These are phyloP conservation scores for Lasiodiplodia sp. DNA, from an alignment of 2,329 filamentous ascomycete species.

Conservation along the genomic window DNA sequence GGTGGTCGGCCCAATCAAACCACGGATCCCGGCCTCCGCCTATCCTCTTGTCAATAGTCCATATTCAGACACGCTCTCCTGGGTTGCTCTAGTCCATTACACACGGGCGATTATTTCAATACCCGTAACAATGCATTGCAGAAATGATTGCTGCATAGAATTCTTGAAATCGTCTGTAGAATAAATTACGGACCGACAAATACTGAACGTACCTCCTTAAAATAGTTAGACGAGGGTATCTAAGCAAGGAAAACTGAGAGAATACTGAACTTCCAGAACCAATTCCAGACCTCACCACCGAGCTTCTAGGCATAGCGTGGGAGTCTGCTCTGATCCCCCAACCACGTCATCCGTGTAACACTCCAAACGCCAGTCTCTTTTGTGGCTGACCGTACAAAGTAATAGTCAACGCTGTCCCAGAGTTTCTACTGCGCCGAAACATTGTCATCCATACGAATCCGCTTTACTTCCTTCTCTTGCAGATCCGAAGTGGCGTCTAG, in stretches of 20 bases:
- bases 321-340: background rate
- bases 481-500: background rate
- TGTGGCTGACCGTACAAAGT: background rate
- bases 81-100: background rate
- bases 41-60: background rate
- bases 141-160: background rate
- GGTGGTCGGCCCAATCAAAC: too few relatives aligned
- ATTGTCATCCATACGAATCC: background rate
- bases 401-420: too few relatives aligned
- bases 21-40: too few relatives aligned
- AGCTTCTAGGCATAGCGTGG: background rate
- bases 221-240: background rate
- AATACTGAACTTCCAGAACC: background rate
- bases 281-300: background rate
- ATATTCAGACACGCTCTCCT: background rate
- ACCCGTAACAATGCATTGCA: background rate
- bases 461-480: background rate
- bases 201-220: background rate
- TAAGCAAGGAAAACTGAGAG: background rate
- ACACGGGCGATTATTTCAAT: background rate
- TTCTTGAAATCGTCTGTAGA: background rate
- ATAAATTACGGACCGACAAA: background rate
- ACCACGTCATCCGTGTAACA: background rate
- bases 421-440: background rate
- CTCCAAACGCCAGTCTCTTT: background rate